phyloP scores from a whole-genome alignment of 257 asterid genomes.

The Solanum rostratum region DNA sequence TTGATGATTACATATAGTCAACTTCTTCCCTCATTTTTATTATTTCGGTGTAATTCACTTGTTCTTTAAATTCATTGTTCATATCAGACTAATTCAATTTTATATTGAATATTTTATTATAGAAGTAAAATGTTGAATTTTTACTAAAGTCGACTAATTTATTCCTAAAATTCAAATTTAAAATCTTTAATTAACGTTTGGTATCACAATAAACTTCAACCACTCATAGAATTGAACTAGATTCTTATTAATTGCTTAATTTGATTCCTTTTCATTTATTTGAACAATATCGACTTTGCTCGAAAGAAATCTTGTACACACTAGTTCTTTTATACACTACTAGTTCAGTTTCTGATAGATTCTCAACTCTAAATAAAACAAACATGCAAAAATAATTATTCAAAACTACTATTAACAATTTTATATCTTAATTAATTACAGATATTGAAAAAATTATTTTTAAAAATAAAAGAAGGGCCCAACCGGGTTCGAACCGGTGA shows the following conservation, averaged over 20 bases:
- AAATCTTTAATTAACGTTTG: neutral
- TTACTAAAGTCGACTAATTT: neutral
- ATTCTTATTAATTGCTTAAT: neutral
- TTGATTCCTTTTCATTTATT: neutral
- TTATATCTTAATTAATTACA: neutral
- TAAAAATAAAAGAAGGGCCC: slow-evolving; percentile 1
- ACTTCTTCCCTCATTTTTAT: neutral
- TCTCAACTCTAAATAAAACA: neutral
- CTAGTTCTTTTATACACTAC: neutral
- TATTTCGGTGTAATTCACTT: too few species aligned
- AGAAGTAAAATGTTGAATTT: neutral
- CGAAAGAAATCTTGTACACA: neutral
- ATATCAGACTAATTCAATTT: neutral
- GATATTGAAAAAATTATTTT: neutral
- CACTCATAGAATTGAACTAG: neutral
- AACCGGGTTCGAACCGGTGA: slow-evolving; percentile 36
- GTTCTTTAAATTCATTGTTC: neutral
- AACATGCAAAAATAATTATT: neutral
- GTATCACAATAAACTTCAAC: neutral
- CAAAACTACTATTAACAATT: neutral
- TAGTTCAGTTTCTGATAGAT: too few species aligned
- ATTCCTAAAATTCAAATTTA: neutral
- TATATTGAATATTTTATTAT: neutral
- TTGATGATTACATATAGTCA: neutral
- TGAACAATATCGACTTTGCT: neutral